Evolutionary conservation across 139 green algal species (phyloP), one percentile per base, ranked within the genome.

Genomic region (Choricystis sp.): DNA sequence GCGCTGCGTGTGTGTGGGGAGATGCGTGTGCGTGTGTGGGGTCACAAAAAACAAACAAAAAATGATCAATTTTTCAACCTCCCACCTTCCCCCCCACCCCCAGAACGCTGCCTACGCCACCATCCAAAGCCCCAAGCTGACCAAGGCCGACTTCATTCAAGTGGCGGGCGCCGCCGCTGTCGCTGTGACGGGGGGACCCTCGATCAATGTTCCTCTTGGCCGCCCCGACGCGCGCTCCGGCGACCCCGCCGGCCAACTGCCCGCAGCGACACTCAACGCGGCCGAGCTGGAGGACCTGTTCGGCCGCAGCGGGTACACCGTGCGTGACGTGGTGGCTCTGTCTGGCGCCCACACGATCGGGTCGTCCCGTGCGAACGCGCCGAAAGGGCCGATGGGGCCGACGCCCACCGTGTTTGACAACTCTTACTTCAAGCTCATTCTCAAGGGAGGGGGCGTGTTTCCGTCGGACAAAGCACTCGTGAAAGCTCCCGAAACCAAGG

Each of bases 261-360:
- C 70, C 19, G 70, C 71, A 26, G 60, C 60, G 31, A 29, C 61
- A 25, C 61, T 72, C 52, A 69, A 57, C 26, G 31, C 70, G 26
- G n/a, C 56, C 21, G 74, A 81, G 62, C 67, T 82, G 58, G 66
- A 74, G 23, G 66, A 80, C 26, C 64, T 81, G 24, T 83, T 83
- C 58, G 26, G 66, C 56, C 56, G 66, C 24, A 78, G 79, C 71
- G 75, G 75, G 14, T 67, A 77, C 25, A 62, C 40, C 56, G 75
- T 79, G 40, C 57, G 70, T 4, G 77, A 83, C 16, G 79, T 81
- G 60, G 75, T 81, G 19, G 71, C 71, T 0, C 68, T 82, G 27
- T 81, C 66, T 24, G 74, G 70, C 23, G 66, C 59, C 16, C 70
- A 79, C 61, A 70, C 70, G 24, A 55, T 76, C 29, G 72, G 61